Evolutionary conservation across 2,329 filamentous ascomycete genomes (phyloP).

Genomic region (Neofusicoccum laricinum): DNA sequence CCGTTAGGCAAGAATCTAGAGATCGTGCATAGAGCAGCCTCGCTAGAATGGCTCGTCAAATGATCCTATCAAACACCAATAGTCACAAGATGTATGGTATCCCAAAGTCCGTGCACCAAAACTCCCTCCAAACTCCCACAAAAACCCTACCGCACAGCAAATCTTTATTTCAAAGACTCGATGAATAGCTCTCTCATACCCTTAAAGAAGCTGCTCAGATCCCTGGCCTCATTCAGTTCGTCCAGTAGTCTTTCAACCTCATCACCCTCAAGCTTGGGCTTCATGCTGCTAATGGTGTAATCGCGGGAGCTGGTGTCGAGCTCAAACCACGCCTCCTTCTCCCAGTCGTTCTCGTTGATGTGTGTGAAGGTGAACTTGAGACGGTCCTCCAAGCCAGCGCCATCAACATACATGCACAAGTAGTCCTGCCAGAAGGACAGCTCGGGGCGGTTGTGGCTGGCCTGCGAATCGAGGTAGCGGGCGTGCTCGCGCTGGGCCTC

Average conservation of each 20-base stretch:
- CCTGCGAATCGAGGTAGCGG: slow-evolving; percentile 75
- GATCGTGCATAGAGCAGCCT: not conserved
- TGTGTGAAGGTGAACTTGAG: slow-evolving; percentile 89
- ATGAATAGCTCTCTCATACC: slow-evolving; percentile 77
- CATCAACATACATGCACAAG: slow-evolving; percentile 84
- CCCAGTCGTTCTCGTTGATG: slow-evolving; percentile 82
- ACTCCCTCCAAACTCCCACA: not conserved
- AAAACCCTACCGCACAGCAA: not conserved
- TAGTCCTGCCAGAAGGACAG: slow-evolving; percentile 95
- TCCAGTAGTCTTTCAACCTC: slow-evolving; percentile 75
- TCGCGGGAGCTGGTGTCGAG: slow-evolving; percentile 76
- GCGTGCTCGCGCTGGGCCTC: slow-evolving; percentile 72
- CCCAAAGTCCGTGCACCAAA: not conserved
- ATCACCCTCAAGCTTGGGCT: slow-evolving; percentile 78
- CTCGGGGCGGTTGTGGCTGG: slow-evolving; percentile 86
- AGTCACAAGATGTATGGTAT: slow-evolving; percentile 6
- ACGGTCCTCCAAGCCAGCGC: slow-evolving; percentile 76
- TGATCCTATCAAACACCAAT: not conserved
- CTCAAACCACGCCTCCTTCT: slow-evolving; percentile 91
- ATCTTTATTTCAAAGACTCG: slow-evolving; percentile 48
- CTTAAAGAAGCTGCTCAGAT: slow-evolving; percentile 70
- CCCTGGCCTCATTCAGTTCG: slow-evolving; percentile 74
- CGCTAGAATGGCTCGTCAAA: not conserved
- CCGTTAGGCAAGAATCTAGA: slow-evolving; percentile 6
- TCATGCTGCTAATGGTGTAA: slow-evolving; percentile 77